phyloP scores from a whole-genome alignment of 2,329 filamentous ascomycete species.

The Epichloe hybrida region DNA sequence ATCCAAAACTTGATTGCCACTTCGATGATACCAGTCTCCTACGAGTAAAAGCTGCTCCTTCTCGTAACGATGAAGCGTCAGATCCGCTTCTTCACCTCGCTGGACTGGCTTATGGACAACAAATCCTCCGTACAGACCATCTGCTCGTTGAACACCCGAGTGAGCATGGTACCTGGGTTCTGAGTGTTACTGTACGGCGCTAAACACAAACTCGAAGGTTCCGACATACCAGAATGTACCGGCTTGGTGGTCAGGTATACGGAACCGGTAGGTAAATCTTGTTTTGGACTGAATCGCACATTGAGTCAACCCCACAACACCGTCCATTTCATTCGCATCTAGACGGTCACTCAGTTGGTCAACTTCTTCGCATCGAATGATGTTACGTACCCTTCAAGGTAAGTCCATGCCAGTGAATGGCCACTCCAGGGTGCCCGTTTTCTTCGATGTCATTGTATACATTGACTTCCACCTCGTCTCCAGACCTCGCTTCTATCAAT shows the following conservation, averaged over 20 bases:
- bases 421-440: slow-evolving; percentile 22
- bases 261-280: slow-evolving; percentile 41
- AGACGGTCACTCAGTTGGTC: neutral
- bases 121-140: slow-evolving; percentile 11
- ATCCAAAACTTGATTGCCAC: slow-evolving; percentile 17
- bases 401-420: slow-evolving; percentile 57
- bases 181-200: neutral
- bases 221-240: slow-evolving; percentile 44
- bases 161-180: slow-evolving; percentile 46
- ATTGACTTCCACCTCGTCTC: slow-evolving; percentile 27
- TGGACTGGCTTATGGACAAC: slow-evolving; percentile 23
- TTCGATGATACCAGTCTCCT: slow-evolving; percentile 25
- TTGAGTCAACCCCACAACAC: slow-evolving; percentile 46
- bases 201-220: too few species aligned
- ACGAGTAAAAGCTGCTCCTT: slow-evolving; percentile 22
- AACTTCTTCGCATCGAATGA: neutral
- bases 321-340: slow-evolving; percentile 46
- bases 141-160: slow-evolving; percentile 31
- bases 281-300: slow-evolving; percentile 42
- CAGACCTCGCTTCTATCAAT: slow-evolving; percentile 29
- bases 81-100: slow-evolving; percentile 13
- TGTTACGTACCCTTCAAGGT: slow-evolving; percentile 37
- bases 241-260: slow-evolving; percentile 35
- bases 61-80: slow-evolving; percentile 15
- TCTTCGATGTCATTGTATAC: slow-evolving; percentile 25